Base-by-base conservation (phyloP, 2,329 filamentous ascomycete genomes). In the Calonectria crousiana region DNA sequence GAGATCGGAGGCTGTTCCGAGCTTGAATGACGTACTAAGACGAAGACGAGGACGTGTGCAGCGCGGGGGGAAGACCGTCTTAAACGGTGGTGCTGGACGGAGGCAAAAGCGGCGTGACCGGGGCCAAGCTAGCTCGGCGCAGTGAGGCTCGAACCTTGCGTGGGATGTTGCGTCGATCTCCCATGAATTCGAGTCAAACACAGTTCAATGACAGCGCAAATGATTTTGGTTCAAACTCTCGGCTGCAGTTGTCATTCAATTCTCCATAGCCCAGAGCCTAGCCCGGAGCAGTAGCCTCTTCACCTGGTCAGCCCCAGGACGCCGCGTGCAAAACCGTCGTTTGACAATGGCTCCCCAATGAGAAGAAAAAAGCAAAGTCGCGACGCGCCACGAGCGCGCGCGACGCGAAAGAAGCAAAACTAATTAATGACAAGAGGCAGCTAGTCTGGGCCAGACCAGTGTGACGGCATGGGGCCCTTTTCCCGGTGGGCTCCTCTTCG, bases 401-500 rank as follows among this genome's bases (percentile, higher is more conserved):
- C 69, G 65, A 72, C 60, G 65, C 64, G 60, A 69, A 60, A 73
- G 66, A 69, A 68, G 65, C 65, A 73, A 73, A 65, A 69, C 44
- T 52, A 58, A 58, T 70, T 64, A 51, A 41, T 49, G 30, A 58
- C 26, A 28, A 36, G 49, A 58, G 51, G 44, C 38, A 41, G 66
- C 52, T 51, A 32, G 73, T 56, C 8, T 51, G 66, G 66, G 26
- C 26, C 28, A 23, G 51, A 62, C 41, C 58, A n/a, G 69, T 67
- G 72, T 74, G 69, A 72, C 66, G 68, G 60, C 69, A 76, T 69
- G 72, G 72, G 72, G 47, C 32, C 32, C 20, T 18, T 32, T 10
- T 23, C 76, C 47, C 67, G 64, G 69, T 44, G 71, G 60, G 73
- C 47, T 68, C 73, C 71, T 74, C 73, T 51, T 74, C 72, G 70